These are phyloP conservation scores for Anthostomella pinea DNA, from an alignment of 2,329 filamentous ascomycete genomes.

Conservation along the genomic window DNA sequence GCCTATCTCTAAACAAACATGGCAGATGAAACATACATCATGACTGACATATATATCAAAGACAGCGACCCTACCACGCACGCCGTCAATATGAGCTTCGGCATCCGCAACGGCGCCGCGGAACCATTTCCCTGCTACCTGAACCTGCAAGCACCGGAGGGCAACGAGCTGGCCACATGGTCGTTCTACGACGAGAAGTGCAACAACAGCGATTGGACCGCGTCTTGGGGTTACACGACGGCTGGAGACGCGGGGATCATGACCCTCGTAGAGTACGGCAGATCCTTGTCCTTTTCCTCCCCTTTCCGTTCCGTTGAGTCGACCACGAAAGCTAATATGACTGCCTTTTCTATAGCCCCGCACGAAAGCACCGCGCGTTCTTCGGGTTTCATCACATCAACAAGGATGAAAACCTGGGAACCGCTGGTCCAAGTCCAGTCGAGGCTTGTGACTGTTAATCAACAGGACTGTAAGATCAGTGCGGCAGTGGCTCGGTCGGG, in stretches of 20 bases:
- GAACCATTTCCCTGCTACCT: conserved; percentile 10
- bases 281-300: neutral
- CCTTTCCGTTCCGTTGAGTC: no score
- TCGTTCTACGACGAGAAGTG: conserved; percentile 19
- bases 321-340: no score
- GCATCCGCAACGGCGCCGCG: conserved; percentile 3
- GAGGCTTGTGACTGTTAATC: conserved; percentile 14
- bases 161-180: conserved; percentile 12
- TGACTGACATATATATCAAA: no score
- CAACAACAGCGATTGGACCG: conserved; percentile 13
- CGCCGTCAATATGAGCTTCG: conserved; percentile 13
- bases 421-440: conserved; percentile 14
- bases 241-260: conserved; percentile 19
- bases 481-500: no score
- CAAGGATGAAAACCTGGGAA: conserved; percentile 9
- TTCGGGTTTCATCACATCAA: conserved; percentile 20
- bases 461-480: no score
- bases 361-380: conserved; percentile 13
- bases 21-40: no score
- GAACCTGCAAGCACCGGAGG: conserved; percentile 9
- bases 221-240: conserved; percentile 21
- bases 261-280: conserved; percentile 22
- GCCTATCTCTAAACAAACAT: no score
- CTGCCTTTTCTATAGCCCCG: no score
- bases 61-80: conserved; percentile 9